Conservation (phyloP, 148 eudicot species). For the Nepenthes gracilis region DNA sequence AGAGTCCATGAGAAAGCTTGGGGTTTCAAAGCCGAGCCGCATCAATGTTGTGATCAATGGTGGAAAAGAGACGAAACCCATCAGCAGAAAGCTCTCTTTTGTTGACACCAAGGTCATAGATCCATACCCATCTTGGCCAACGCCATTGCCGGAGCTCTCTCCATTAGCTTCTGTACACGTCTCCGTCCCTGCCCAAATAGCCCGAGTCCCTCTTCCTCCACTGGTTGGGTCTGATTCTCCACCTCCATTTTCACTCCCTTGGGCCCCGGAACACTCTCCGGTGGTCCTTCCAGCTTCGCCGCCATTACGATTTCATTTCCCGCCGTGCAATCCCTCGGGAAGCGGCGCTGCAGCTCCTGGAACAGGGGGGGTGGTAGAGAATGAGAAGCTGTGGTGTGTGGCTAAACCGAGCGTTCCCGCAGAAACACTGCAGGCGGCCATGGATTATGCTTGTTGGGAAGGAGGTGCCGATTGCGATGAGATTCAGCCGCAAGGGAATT, state of each 20-base stretch:
- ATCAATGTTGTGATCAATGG: conserved; percentile 16
- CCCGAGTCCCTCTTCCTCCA: conserved; percentile 56
- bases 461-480: conserved; percentile 77
- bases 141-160: conserved; percentile 20
- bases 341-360: conserved; percentile 5
- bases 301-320: conserved; percentile 14
- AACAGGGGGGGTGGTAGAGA: conserved; percentile 9
- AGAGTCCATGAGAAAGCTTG: conserved; percentile 34
- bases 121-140: conserved; percentile 34
- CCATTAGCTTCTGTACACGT: conserved; percentile 6
- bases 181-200: conserved; percentile 25
- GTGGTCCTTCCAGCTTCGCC: conserved; percentile 18
- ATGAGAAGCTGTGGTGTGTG: conserved; percentile 69
- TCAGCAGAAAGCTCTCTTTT: conserved; percentile 34
- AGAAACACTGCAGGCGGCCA: conserved; percentile 64
- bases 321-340: conserved; percentile 23
- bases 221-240: conserved; percentile 28
- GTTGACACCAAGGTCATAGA: conserved; percentile 7
- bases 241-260: conserved; percentile 18
- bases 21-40: conserved; percentile 12
- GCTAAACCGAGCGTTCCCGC: conserved; percentile 95
- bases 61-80: conserved; percentile 16
- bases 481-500: conserved; percentile 52
- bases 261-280: conserved; percentile 28
- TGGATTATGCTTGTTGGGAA: conserved; percentile 85